Evolutionary conservation across 1,284 basidiomycete genomes (phyloP).

Genomic region (Heterobasidion parviporum): DNA sequence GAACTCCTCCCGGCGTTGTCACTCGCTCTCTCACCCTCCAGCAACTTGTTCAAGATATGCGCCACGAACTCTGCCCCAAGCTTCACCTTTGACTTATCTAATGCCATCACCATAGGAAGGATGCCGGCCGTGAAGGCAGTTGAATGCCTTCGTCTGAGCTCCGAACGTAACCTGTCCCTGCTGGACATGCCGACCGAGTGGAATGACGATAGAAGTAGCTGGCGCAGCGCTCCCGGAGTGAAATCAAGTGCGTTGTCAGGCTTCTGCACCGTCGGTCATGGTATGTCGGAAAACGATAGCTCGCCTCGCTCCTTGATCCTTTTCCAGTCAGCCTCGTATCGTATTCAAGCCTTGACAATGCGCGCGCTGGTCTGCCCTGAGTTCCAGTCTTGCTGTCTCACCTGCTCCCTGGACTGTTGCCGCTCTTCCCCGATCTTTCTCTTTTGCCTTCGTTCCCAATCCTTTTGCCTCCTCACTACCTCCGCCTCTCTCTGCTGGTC

Average conservation of each 20-base stretch:
- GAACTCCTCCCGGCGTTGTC: too few relatives aligned
- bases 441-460: slow-evolving; percentile 22
- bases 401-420: neutral
- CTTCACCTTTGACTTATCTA: slow-evolving; percentile 50
- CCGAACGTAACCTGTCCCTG: slow-evolving; percentile 56
- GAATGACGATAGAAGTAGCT: too few relatives aligned
- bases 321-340: slow-evolving; percentile 57
- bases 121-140: slow-evolving; percentile 55
- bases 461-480: neutral
- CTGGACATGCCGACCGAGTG: slow-evolving; percentile 28
- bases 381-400: too few relatives aligned
- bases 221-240: slow-evolving; percentile 18
- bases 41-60: slow-evolving; percentile 61
- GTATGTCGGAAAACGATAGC: slow-evolving; percentile 51
- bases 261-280: slow-evolving; percentile 51
- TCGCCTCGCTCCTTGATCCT: slow-evolving; percentile 25
- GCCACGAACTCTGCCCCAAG: slow-evolving; percentile 64
- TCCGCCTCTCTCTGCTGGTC: neutral
- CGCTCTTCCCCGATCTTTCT: slow-evolving; percentile 26
- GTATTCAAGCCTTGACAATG: slow-evolving; percentile 42
- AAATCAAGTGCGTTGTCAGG: slow-evolving; percentile 40
- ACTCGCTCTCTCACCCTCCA: slow-evolving; percentile 32
- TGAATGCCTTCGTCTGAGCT: slow-evolving; percentile 69
- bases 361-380: neutral
- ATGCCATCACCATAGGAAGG: slow-evolving; percentile 40